Base-by-base conservation (phyloP, 2,329 filamentous ascomycete genomes). In the Thyridium curvatum region DNA sequence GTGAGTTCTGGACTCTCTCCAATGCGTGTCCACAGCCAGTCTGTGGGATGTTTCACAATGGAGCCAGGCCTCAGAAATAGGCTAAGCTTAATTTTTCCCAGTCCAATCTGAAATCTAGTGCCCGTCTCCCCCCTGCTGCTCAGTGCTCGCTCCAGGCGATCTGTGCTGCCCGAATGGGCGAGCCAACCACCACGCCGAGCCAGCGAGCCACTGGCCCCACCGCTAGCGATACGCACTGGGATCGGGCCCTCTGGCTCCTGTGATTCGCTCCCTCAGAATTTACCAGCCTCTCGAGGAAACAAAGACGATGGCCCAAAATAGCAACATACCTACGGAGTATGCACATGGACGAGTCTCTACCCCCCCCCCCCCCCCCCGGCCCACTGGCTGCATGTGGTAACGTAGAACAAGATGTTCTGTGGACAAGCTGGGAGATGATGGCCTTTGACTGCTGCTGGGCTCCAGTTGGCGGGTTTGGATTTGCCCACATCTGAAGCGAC, bases 141-240 rank as follows among this genome's bases (percentile, higher is more conserved):
- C n/a, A n/a, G n/a, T n/a, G n/a, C 6, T 26, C 21, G 6, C 21
- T 26, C 6, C 21, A 6, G 21, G 21, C 10, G 21, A 26, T 26
- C 21, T 6, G 21, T 10, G 21, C 21, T 6, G 21, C 10, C 43
- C 21, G 13, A 16, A 18, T 15, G 15, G 18, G 15, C 35, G 35
- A 39, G 28, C 61, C 60, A 64, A 64, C 62, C 52, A 60, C 26
- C 34, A n/a, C 37, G 45, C 39, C 50, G 52, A 53, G 14, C 50
- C 21, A 6, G 21, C 6, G 6, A 26, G 21, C n/a, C 21, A 52
- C 44, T 53, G 50, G 12, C 32, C 48, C 49, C 45, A 18, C 18
- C 47, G 43, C 50, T 44, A 45, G 53, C 53, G 52, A 52, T 47
- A 48, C 39, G 41, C 47, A 50, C 47, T 33, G 42, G 29, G 31